Evolutionary conservation across 2,329 filamentous ascomycete genomes (phyloP), one percentile per base, ranked within the genome.

Genomic region (Huntiella abstrusa): DNA sequence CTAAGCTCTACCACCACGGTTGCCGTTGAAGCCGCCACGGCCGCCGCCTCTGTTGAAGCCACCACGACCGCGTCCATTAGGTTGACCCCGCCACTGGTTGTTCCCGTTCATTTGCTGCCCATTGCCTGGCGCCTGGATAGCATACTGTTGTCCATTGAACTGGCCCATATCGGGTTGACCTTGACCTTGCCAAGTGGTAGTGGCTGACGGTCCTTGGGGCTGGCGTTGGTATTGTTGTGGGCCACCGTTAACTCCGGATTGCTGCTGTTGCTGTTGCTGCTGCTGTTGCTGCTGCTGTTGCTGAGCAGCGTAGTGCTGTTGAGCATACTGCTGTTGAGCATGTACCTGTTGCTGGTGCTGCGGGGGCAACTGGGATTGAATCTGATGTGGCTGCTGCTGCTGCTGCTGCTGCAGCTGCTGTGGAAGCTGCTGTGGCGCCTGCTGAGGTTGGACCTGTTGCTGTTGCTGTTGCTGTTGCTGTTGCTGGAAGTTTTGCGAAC

Each of bases 31-130:
- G 15, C 58, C 54, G 39, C 46, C 38, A 39, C 49, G 45, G 28
- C 56, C 54, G 32, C 58, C 56, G 22, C 58, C 54, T 17, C 50
- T 33, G 19, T 45, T 57, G 41, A 55, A 56, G 51, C 56, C 56
- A 50, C 48, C 45, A 41, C 45, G 48, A 17, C 48, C 45, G 41
- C 48, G 48, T 17, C 43, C 43, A 33, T 50, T 50, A 5, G 34
- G 19, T 5, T 43, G 32, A 7, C 34, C 41, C 33, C 45, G 48
- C 48, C 48, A 50, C 28, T 50, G 41, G 32, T 44, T 46, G 41
- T 49, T 49, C 33, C 41, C 35, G 32, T 32, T 33, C n/a, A 37
- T 19, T 28, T 37, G 43, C 16, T 34, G 33, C 37, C 37, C 37
- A 17, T 46, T 35, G 34, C 46, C 46, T 16, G 35, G 46, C 7